Percentiles rank a stretch among this genome's conserved stretches.
phyloP scores from a whole-genome alignment of 441 rosid species.

The Syzygium syzygioides region DNA sequence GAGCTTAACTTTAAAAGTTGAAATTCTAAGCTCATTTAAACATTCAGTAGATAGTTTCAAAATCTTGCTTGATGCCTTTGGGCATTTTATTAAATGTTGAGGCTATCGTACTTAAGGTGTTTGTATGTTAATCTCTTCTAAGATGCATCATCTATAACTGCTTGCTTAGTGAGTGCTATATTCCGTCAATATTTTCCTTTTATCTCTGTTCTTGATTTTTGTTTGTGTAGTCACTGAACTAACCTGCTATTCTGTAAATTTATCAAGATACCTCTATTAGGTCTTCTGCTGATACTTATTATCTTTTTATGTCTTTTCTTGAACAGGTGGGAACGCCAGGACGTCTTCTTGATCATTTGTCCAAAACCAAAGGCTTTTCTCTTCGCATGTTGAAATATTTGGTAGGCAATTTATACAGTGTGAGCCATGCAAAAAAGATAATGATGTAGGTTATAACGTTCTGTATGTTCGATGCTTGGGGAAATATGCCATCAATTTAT shows the following conservation, averaged over 20 bases:
- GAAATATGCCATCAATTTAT: neutral
- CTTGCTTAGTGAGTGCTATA: neutral
- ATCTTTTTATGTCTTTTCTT: neutral
- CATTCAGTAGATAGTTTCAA: neutral
- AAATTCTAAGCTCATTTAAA: neutral
- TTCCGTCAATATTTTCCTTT: neutral
- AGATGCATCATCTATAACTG: neutral
- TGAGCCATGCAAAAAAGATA: neutral
- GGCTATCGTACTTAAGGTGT: neutral
- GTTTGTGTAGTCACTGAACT: neutral
- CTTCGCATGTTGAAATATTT: slow-evolving; percentile 68
- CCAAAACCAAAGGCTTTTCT: slow-evolving; percentile 86
- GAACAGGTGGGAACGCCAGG: slow-evolving; percentile 92
- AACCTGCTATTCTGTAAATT: neutral
- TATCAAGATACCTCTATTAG: neutral
- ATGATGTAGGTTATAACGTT: neutral
- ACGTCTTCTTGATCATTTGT: slow-evolving; percentile 82
- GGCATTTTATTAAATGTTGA: neutral
- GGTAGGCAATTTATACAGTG: slow-evolving; percentile 36
- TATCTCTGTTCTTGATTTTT: neutral
- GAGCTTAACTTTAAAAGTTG: neutral
- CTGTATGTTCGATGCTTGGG: neutral
- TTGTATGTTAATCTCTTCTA: neutral
- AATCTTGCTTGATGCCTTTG: neutral
- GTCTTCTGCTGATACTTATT: neutral